These are phyloP conservation scores for Chalciporus sp. DNA, from an alignment of 1,284 basidiomycete genomes.

Conservation along the genomic window DNA sequence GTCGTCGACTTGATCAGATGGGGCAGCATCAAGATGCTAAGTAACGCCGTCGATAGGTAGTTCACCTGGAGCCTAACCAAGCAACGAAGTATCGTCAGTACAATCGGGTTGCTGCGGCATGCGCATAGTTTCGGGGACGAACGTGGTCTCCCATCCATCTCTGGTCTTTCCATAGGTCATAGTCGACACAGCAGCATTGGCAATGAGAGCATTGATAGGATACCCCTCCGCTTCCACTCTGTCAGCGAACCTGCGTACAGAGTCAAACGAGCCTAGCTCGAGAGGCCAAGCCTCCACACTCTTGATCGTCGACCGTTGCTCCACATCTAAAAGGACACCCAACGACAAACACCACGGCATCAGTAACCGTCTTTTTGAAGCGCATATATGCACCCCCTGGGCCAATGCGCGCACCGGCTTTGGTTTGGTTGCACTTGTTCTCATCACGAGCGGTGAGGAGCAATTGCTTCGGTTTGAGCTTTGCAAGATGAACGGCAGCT, in stretches of 20 bases:
- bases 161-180: slow-evolving; percentile 23
- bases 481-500: slow-evolving; percentile 32
- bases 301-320: slow-evolving; percentile 21
- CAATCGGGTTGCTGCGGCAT: neutral
- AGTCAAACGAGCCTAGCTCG: slow-evolving; percentile 34
- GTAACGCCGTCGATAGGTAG: slow-evolving; percentile 34
- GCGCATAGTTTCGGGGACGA: slow-evolving; percentile 6
- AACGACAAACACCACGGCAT: neutral
- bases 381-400: neutral
- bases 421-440: slow-evolving; percentile 25
- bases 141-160: slow-evolving; percentile 36
- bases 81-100: neutral
- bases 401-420: slow-evolving; percentile 20
- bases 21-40: slow-evolving; percentile 36
- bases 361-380: neutral
- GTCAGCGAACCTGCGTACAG: slow-evolving; percentile 30
- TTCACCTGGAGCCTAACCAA: slow-evolving; percentile 34
- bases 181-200: slow-evolving; percentile 25
- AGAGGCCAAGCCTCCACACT: slow-evolving; percentile 25
- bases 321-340: slow-evolving; percentile 19
- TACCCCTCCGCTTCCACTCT: slow-evolving; percentile 22
- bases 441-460: slow-evolving; percentile 33
- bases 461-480: slow-evolving; percentile 29
- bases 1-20: slow-evolving; percentile 32
- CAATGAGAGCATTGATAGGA: slow-evolving; percentile 27